Base-by-base conservation (phyloP, 805 yeast species). In the Candida xiaguanensis region DNA sequence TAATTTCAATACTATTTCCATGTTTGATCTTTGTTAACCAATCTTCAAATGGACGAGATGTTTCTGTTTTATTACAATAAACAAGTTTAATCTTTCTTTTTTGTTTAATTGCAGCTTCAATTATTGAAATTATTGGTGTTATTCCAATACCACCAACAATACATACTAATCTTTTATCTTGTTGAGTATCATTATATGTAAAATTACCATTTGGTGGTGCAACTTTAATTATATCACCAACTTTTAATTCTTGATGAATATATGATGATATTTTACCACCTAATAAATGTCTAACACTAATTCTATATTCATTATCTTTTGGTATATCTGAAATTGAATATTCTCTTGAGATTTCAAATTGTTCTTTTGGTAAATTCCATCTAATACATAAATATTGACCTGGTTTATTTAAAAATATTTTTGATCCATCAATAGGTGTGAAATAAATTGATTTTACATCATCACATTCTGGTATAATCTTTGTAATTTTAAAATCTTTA, bases 131-230 rank as follows among this genome's bases (percentile, higher is more conserved):
- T 23, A 78, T 41, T 24, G 89, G 88, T 5, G 88, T 82, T 36
- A 78, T 75, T 45, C 87, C 88, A 40, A 79, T 77, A 38, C 88
- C 89, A 34, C 80, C 84, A 15, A 77, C 67, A 39, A 79, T 59
- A 20, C 80, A 55, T 1, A 72, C 47, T 16, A 59, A 64, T 27
- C 50, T 53, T 12, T 47, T 50, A 18, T 68, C 65, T 13, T 5
- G 8, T 4, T 41, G 37, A 12, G 58, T 46, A 22, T 65, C 61
- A 14, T 49, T 40, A 42, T 63, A 65, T 3, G 58, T 52, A 43
- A 80, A 67, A 34, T 70, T 69, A 26, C 88, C 89, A 17, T 69
- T 64, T 25, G 89, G 89, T 4, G 85, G 77, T 38, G 78, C 65
- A 19, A 80, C 64, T 34, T 65, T 63, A 3, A 82, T 37, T 7